These are phyloP conservation scores for Parasitella parasitica DNA, from an alignment of 371 early-diverging fungal species.

Conservation along the genomic window DNA sequence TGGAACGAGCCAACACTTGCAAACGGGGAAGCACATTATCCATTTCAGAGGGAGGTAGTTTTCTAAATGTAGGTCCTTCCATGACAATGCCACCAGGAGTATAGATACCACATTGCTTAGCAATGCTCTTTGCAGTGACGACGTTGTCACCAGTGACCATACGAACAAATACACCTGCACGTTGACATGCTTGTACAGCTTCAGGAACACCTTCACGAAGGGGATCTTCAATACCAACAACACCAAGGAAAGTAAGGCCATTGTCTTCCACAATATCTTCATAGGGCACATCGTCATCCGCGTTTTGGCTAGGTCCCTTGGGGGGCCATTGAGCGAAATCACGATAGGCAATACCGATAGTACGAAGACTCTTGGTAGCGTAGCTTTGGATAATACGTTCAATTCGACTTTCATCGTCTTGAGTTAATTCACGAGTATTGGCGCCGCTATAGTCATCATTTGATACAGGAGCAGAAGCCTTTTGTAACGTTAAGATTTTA, in stretches of 20 bases:
- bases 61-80: conserved; percentile 65
- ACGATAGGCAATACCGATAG: conserved; percentile 66
- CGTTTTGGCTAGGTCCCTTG: conserved; percentile 13
- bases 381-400: conserved; percentile 59
- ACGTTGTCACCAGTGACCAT: conserved; percentile 84
- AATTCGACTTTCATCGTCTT: conserved; percentile 43
- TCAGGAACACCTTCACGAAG: conserved; percentile 68
- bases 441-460: conserved; percentile 45
- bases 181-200: conserved; percentile 59
- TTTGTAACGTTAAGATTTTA: conserved; percentile 32
- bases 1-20: conserved; percentile 68
- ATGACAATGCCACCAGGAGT: conserved; percentile 59
- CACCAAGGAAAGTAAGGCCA: conserved; percentile 47
- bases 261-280: conserved; percentile 44
- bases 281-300: conserved; percentile 50
- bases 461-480: conserved; percentile 18
- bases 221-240: conserved; percentile 74
- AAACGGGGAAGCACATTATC: conserved; percentile 58
- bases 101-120: conserved; percentile 67
- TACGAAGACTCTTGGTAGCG: conserved; percentile 61
- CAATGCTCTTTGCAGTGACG: conserved; percentile 66
- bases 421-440: conserved; percentile 44
- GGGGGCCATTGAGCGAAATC: conserved; percentile 63
- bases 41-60: conserved; percentile 54
- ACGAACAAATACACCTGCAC: conserved; percentile 74